Evolutionary conservation across 2,329 filamentous ascomycete species (phyloP).

Genomic region (Pseudopyricularia cyperi): DNA sequence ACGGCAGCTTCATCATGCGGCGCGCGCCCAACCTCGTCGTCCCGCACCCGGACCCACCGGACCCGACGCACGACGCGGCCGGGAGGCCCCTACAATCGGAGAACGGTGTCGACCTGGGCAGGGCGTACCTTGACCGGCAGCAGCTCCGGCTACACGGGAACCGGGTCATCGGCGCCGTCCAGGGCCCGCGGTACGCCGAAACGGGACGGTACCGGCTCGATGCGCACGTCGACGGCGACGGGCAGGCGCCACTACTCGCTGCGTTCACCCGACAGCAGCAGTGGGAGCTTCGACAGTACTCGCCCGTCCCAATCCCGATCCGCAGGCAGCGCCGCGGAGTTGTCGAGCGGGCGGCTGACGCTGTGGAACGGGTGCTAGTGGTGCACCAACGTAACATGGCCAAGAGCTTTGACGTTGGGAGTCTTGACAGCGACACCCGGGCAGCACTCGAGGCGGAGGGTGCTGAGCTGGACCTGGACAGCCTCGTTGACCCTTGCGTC

Average conservation of each 20-base stretch:
- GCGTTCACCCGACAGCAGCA: constrained; percentile 30
- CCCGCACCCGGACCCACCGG: constrained; percentile 35
- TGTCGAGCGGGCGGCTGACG: not conserved
- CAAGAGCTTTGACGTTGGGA: constrained; percentile 5
- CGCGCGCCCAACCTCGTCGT: constrained; percentile 33
- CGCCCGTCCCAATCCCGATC: not conserved
- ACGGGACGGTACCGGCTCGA: constrained; percentile 33
- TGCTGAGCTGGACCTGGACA: constrained; percentile 9
- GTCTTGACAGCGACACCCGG: constrained; percentile 7
- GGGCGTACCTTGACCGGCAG: constrained; percentile 21
- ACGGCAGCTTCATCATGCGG: constrained; percentile 16
- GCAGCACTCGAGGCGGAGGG: constrained; percentile 9
- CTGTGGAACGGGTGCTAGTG: not conserved
- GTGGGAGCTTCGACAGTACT: constrained; percentile 1
- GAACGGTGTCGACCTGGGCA: constrained; percentile 15
- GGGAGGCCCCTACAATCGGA: constrained; percentile 8
- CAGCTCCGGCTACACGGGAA: constrained; percentile 30
- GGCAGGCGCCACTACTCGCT: constrained; percentile 27
- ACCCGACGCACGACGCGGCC: constrained; percentile 17
- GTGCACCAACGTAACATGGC: constrained; percentile 4
- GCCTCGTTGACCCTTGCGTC: not conserved
- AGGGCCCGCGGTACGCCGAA: constrained; percentile 37
- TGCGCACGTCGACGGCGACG: constrained; percentile 28
- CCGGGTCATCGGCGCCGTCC: constrained; percentile 37
- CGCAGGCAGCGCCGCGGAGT: not conserved